phyloP scores from a whole-genome alignment of 306 rosid genomes.

The Hippophae rhamnoides region DNA sequence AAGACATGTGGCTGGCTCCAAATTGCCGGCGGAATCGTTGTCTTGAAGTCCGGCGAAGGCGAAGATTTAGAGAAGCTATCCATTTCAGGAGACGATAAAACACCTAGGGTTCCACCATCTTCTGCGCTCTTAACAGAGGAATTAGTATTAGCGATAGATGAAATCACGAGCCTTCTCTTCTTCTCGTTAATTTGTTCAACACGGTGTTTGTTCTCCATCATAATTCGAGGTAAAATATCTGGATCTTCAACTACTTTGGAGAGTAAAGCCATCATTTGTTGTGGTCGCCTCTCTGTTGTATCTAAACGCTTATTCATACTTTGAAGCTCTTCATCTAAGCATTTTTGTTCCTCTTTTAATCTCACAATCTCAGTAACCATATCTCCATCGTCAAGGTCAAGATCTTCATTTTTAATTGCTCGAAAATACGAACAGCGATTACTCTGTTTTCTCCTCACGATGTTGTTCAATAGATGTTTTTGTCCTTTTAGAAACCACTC shows the following conservation, averaged over 20 bases:
- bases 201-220: conserved; percentile 29
- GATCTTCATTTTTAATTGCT: conserved; percentile 24
- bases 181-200: conserved; percentile 18
- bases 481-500: conserved; percentile 86
- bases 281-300: conserved; percentile 63
- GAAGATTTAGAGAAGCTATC: conserved; percentile 20
- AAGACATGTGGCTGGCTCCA: conserved; percentile 18
- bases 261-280: conserved; percentile 78
- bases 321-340: conserved; percentile 47
- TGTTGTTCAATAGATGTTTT: conserved; percentile 54
- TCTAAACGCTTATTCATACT: conserved; percentile 68
- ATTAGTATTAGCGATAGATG: conserved; percentile 10
- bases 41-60: conserved; percentile 17
- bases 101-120: conserved; percentile 14
- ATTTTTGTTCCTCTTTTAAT: conserved; percentile 62
- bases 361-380: conserved; percentile 52
- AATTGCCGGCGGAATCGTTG: conserved; percentile 11
- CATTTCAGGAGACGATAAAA: conserved; percentile 37
- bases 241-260: conserved; percentile 66
- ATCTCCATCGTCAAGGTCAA: conserved; percentile 34
- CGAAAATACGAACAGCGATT: conserved; percentile 8
- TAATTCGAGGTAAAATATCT: conserved; percentile 42
- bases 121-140: conserved; percentile 28
- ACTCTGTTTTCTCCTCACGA: conserved; percentile 43
- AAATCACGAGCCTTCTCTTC: conserved; percentile 36